Evolutionary conservation across 306 rosid genomes (phyloP), one percentile per base, ranked within the genome.

Genomic region (Sicyos edulis): DNA sequence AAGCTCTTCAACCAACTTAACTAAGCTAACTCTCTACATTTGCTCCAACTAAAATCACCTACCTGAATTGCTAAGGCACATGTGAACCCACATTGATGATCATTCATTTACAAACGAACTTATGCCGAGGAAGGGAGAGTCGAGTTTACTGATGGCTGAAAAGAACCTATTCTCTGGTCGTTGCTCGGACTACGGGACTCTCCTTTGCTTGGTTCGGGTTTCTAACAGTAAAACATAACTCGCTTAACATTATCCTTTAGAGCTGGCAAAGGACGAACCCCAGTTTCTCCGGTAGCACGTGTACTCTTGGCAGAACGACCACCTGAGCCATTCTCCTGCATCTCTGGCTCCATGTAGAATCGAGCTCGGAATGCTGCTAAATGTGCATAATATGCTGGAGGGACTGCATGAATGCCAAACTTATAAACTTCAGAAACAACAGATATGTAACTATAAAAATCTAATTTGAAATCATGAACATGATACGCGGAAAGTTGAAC

Each of bases 281-380:
- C 93, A 17, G 82, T 70, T 49, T 87, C 93, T 66, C 96, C 96
- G 0, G 79, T 74, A 12, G 74, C 44, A 14, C 91, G 80, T 22
- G 81, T 84, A 42, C 78, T 78, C 82, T 88, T 88, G 1, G 82
- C 68, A 51, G 77, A 62, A 47, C 86, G 92, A 75, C 86, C 79
- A 6, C 57, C 42, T 16, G 91, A 82, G 61, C 88, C 85, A 75
- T 80, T 91, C 74, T 91, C 97, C 56, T 87, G 97, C 83, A 87
- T 19, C 29, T 89, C 96, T 12, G 97, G 96, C 77, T 89, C 97
- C 89, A 87, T 80, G 77, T 91, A 89, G 83, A 91, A 91, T 17
- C 97, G 96, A 19, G 97, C 97, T 26, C 97, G 93, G 60, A 91
- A 91, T 5, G 97, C 97, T 45, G 97, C 97, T 83, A 91, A 83